Conservation (phyloP, 2,329 filamentous ascomycete species). For the Colletotrichum lindemuthianum region DNA sequence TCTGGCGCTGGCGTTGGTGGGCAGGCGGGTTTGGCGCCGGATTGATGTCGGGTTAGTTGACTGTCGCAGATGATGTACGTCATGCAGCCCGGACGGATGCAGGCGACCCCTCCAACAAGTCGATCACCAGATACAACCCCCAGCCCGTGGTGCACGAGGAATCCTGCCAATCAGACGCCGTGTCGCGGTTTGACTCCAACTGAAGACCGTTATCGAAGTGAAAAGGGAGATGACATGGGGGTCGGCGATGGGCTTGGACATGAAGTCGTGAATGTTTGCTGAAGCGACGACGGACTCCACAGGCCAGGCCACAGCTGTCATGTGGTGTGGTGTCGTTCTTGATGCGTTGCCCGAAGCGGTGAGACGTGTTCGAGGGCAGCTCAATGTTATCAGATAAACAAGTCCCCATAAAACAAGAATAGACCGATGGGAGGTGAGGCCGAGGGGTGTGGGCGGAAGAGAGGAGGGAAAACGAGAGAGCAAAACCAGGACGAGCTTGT, state of each 20-base stretch:
- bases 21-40: constrained; percentile 27
- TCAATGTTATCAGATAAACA: too few species aligned
- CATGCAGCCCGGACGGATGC: constrained; percentile 33
- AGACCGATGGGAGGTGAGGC: too few species aligned
- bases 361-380: too few species aligned
- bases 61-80: constrained; percentile 35
- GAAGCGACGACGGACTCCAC: neutral
- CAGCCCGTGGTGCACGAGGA: constrained; percentile 30
- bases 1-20: constrained; percentile 4
- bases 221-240: neutral
- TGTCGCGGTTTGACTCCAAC: neutral
- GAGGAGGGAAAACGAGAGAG: too few species aligned
- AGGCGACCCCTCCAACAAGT: constrained; percentile 22
- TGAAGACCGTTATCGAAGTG: constrained; percentile 23
- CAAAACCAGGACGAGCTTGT: too few species aligned
- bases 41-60: constrained; percentile 20
- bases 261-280: neutral
- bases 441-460: too few species aligned
- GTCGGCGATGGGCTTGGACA: constrained; percentile 5
- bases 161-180: constrained; percentile 14
- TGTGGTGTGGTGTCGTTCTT: too few species aligned
- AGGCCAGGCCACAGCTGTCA: too few species aligned
- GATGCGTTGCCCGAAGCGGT: too few species aligned
- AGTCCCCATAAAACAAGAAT: too few species aligned
- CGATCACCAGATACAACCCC: constrained; percentile 37